A percentile compares a stretch with the other conserved stretches of the same genome.
Evolutionary conservation across 345 rosid species (phyloP).

Genomic region (Salix brachista): DNA sequence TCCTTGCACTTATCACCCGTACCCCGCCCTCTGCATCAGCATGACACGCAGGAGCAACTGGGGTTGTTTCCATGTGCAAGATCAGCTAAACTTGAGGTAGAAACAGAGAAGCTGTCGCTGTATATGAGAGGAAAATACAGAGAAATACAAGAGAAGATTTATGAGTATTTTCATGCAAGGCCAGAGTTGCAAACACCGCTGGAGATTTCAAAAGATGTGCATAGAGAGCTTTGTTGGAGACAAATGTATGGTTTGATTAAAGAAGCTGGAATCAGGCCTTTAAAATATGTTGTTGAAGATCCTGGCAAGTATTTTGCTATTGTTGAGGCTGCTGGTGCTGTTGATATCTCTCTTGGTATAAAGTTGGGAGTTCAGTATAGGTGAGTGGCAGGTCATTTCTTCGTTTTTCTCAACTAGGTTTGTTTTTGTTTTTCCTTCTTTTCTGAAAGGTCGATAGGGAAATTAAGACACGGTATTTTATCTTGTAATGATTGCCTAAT

Average conservation of each 20-base stretch:
- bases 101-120: constrained; percentile 35
- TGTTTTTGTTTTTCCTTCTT: background rate
- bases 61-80: constrained; percentile 32
- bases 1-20: constrained; percentile 50
- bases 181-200: constrained; percentile 88
- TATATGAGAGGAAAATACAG: constrained; percentile 76
- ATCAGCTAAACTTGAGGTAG: constrained; percentile 48
- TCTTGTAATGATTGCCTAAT: background rate
- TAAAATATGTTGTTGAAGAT: constrained; percentile 62
- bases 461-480: background rate
- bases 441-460: background rate
- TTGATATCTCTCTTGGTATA: constrained; percentile 90
- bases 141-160: constrained; percentile 73
- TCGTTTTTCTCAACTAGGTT: background rate
- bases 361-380: constrained; percentile 95
- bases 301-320: constrained; percentile 81
- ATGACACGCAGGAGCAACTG: constrained; percentile 10
- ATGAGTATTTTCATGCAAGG: constrained; percentile 52
- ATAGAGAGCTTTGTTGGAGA: constrained; percentile 84
- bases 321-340: constrained; percentile 75
- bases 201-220: constrained; percentile 74
- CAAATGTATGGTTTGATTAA: constrained; percentile 67
- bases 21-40: background rate
- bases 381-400: constrained; percentile 26
- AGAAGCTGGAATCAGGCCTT: constrained; percentile 78